Conservation (phyloP, 2,329 filamentous ascomycete genomes). For the Colletotrichum australisinense region DNA sequence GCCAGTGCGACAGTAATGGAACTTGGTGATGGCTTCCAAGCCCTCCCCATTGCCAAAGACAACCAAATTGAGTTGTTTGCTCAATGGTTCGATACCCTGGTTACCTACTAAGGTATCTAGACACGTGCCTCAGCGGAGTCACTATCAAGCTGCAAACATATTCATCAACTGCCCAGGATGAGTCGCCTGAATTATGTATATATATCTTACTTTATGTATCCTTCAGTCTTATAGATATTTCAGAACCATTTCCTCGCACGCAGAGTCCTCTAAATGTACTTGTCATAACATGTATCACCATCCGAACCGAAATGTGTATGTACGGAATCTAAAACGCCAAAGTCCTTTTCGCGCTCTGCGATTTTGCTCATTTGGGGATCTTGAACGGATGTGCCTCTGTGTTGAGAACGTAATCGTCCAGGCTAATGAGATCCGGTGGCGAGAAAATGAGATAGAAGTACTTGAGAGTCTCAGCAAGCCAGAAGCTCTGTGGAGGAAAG, state of each 20-base stretch:
- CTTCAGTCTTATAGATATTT: background rate
- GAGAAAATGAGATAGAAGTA: slow-evolving; percentile 81
- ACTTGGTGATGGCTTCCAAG: background rate
- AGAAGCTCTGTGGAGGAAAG: slow-evolving; percentile 66
- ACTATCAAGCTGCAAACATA: background rate
- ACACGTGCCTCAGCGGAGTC: background rate
- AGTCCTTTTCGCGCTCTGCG: background rate
- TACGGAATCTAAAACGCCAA: background rate
- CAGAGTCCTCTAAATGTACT: background rate
- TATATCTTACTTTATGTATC: background rate
- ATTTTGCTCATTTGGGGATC: slow-evolving; percentile 12
- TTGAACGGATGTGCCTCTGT: slow-evolving; percentile 62
- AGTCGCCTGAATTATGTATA: background rate
- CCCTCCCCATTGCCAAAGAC: background rate
- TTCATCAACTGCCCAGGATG: background rate
- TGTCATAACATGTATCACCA: background rate
- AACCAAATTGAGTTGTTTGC: background rate
- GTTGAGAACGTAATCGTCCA: slow-evolving; percentile 76
- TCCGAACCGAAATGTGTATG: background rate
- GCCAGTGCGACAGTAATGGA: background rate
- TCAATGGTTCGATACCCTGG: background rate
- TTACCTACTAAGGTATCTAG: slow-evolving; percentile 7
- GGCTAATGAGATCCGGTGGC: slow-evolving; percentile 69
- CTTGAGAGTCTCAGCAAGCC: slow-evolving; percentile 79
- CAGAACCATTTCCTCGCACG: background rate